Evolutionary conservation across 1,139 yeast species (phyloP), one percentile per base, ranked within the genome.

Genomic region (Hemisphaericaspora lyxosophila): DNA sequence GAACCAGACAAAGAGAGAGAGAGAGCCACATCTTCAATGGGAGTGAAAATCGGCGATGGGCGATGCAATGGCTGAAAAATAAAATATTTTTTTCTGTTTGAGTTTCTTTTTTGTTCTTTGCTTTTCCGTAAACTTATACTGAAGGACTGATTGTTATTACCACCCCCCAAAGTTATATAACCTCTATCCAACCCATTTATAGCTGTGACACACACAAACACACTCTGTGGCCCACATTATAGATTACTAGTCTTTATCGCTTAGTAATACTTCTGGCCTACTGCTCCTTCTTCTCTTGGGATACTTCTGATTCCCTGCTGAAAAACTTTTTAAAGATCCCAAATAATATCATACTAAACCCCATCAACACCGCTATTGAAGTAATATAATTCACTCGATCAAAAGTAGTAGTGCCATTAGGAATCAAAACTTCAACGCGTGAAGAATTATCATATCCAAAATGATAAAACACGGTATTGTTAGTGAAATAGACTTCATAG

Each of bases 381-480:
- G 64, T 57, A 14, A 51, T 41, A 11, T 31, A 27, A 35, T 49
- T 53, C 3, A 50, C 42, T 7, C 44, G 34, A 16, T 45, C 51
- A 38, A 53, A 50, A 5, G 42, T 43, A 2, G 54, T 41, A 2
- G 39, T 36, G 0, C 57, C 66, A 36, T 49, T 48, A 3, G 67
- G 67, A 24, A 62, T 55, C 3, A 35, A 38, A 3, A 54, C 40
- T 11, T 36, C 32, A 11, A 50, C 35, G 4, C 29, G 32, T 5
- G 43, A 20, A n/a, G n/a, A 17, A 8, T 13, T 8, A 16, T 36
- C 26, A 33, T 41, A 34, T 12, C 36, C 35, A 9, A 60, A 51
- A 41, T 68, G 73, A 44, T 67, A 71, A 42, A 68, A 70, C 2
- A 67, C 70, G 0, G 75, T 67, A 42, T 69, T 62, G 14, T 66